Conservation (phyloP, 1,284 basidiomycete species). For the Microbotryum intermedium region DNA sequence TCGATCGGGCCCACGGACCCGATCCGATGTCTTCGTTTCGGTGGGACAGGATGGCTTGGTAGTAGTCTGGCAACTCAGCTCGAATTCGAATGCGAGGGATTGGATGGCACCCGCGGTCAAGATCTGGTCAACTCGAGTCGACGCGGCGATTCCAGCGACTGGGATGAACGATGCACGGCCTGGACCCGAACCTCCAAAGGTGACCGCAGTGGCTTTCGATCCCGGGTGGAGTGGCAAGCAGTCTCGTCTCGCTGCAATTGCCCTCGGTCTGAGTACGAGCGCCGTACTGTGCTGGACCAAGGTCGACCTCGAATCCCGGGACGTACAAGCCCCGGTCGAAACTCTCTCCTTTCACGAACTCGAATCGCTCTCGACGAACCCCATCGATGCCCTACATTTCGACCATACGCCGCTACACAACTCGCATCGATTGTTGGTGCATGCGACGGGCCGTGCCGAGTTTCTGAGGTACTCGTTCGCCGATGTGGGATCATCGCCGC, state of each 20-base stretch:
- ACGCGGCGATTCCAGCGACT: not conserved
- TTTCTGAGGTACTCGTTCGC: constrained; percentile 12
- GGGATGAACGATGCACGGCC: not conserved
- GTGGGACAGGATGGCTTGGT: constrained; percentile 24
- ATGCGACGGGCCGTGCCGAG: not conserved
- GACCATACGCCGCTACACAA: too few species aligned
- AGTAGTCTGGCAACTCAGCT: constrained; percentile 17
- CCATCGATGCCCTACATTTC: not conserved
- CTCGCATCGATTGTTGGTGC: constrained; percentile 4
- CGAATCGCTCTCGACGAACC: not conserved
- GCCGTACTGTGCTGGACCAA: constrained; percentile 15
- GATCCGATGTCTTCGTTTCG: constrained; percentile 14
- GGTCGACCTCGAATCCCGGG: not conserved
- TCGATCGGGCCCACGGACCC: not conserved
- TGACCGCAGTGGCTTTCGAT: constrained; percentile 16
- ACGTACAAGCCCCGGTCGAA: not conserved
- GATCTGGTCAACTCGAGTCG: constrained; percentile 13
- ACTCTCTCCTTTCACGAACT: not conserved
- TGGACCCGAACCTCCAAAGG: not conserved
- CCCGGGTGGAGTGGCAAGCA: constrained; percentile 14
- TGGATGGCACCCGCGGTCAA: constrained; percentile 5
- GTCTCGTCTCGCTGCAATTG: constrained; percentile 8
- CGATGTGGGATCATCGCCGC: not conserved
- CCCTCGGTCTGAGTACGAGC: constrained; percentile 25
- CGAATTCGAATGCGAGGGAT: not conserved